A percentile compares a stretch with the other conserved stretches of the same genome.
phyloP scores from a whole-genome alignment of 169 alveolate species.

The Theileria parva region DNA sequence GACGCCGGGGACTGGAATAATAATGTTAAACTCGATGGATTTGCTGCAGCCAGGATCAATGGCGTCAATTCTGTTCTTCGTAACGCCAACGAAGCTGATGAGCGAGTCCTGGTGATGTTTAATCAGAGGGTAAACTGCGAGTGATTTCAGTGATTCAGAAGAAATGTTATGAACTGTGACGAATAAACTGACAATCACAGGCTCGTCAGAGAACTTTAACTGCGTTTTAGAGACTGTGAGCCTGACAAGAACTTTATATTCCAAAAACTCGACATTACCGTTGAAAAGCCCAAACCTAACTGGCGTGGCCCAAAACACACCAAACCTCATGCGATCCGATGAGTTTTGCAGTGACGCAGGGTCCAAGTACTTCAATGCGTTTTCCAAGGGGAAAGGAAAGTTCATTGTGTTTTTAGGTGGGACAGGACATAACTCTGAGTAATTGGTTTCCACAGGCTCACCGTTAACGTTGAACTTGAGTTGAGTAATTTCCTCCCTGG shows the following conservation, averaged over 20 bases:
- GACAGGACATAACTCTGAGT: background rate
- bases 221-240: background rate
- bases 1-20: slow-evolving; percentile 58
- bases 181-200: slow-evolving; percentile 18
- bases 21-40: slow-evolving; percentile 21
- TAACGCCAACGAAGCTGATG: slow-evolving; percentile 44
- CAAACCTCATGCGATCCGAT: background rate
- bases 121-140: slow-evolving; percentile 8
- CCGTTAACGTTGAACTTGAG: background rate
- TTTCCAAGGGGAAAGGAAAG: background rate
- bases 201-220: slow-evolving; percentile 22
- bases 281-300: background rate
- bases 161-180: slow-evolving; percentile 43
- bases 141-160: slow-evolving; percentile 6
- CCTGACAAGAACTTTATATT: slow-evolving; percentile 18
- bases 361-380: background rate
- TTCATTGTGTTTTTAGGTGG: slow-evolving; percentile 1
- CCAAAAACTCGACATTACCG: background rate
- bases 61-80: slow-evolving; percentile 27
- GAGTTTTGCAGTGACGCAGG: background rate
- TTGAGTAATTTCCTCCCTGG: background rate
- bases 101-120: background rate
- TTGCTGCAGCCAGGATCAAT: slow-evolving; percentile 27
- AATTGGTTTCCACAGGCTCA: background rate
- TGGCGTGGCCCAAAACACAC: slow-evolving; percentile 1